Evolutionary conservation across 305 asterid genomes (phyloP).

Genomic region (Rubia peregrina): DNA sequence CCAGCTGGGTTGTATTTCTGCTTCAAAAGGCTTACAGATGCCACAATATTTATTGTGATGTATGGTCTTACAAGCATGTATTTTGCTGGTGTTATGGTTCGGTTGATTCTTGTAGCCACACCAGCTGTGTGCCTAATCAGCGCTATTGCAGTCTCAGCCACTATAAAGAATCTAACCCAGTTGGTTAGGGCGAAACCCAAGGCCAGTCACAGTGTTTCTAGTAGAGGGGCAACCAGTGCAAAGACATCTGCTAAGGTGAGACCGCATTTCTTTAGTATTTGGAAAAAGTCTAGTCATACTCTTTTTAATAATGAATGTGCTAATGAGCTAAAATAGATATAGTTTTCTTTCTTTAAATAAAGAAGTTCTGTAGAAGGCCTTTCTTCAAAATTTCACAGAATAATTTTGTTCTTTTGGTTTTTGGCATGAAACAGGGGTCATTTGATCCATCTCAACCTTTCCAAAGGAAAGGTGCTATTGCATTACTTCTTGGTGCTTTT

Average conservation of each 20-base stretch:
- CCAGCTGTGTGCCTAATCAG: conserved; percentile 98
- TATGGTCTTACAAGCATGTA: conserved; percentile 99
- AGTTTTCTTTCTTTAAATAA: not conserved
- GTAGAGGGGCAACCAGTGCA: conserved; percentile 60
- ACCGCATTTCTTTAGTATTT: not conserved
- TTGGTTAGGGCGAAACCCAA: conserved; percentile 73
- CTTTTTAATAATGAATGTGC: not conserved
- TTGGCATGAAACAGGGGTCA: conserved; percentile 51
- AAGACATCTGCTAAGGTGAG: conserved; percentile 81
- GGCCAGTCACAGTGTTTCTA: conserved; percentile 41
- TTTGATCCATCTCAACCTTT: conserved; percentile 78
- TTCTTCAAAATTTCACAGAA: not conserved
- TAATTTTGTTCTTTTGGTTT: not conserved
- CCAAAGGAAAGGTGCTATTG: conserved; percentile 79
- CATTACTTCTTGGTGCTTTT: conserved; percentile 81
- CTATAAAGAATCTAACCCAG: conserved; percentile 82
- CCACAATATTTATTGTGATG: conserved; percentile 90
- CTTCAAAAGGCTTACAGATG: conserved; percentile 93
- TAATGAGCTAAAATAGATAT: not conserved
- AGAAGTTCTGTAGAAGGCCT: not conserved
- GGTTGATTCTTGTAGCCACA: conserved; percentile 94
- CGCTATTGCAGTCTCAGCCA: conserved; percentile 97
- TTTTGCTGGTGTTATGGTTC: conserved; percentile 99
- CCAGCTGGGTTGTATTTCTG: conserved; percentile 98
- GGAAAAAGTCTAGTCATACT: not conserved